A percentile compares a stretch with the other conserved stretches of the same genome.
Conservation (phyloP, 768 basidiomycete genomes). For the Hemileccinum impolitum region DNA sequence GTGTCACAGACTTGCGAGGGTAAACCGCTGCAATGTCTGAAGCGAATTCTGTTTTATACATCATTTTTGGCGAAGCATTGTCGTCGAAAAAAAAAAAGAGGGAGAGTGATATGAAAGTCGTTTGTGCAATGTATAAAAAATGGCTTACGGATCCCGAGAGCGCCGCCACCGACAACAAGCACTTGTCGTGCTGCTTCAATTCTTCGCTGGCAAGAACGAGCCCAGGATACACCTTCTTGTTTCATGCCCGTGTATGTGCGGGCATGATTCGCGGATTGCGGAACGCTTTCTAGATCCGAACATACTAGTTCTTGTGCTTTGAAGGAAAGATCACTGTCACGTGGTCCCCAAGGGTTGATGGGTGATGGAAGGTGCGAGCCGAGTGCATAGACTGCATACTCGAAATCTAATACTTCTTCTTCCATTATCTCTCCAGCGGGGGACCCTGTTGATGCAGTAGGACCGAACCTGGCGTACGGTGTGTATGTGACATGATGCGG, state of each 20-base stretch:
- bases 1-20: slow-evolving; percentile 50
- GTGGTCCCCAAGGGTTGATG: slow-evolving; percentile 49
- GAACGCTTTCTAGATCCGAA: background rate
- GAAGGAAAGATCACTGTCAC: background rate
- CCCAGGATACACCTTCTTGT: slow-evolving; percentile 46
- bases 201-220: slow-evolving; percentile 46
- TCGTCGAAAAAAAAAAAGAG: too few species aligned
- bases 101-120: too few species aligned
- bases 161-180: slow-evolving; percentile 69
- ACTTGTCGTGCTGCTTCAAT: slow-evolving; percentile 49
- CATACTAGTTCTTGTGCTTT: background rate
- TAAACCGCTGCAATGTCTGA: slow-evolving; percentile 57
- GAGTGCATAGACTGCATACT: slow-evolving; percentile 59
- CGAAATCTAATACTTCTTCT: slow-evolving; percentile 40
- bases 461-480: background rate
- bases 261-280: background rate
- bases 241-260: slow-evolving; percentile 42
- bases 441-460: background rate
- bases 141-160: slow-evolving; percentile 65
- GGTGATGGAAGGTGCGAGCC: slow-evolving; percentile 56
- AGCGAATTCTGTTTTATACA: slow-evolving; percentile 48
- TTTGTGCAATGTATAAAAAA: background rate
- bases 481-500: slow-evolving; percentile 36
- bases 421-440: background rate
- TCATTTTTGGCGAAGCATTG: too few species aligned